phyloP scores from a whole-genome alignment of 768 basidiomycete species.

The Pisolithus microcarpus region DNA sequence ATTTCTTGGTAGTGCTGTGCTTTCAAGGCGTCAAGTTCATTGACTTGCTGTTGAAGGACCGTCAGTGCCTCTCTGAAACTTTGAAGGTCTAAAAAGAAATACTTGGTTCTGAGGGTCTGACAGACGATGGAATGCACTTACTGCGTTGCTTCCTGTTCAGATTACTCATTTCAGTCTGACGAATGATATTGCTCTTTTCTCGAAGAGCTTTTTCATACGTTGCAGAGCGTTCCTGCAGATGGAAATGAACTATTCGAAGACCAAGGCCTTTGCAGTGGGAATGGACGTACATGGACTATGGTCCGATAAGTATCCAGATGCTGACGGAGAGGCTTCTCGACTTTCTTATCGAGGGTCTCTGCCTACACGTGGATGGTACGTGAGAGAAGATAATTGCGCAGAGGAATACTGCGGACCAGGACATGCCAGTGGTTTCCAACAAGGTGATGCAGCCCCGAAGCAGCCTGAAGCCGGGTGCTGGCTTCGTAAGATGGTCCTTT shows the following conservation, averaged over 20 bases:
- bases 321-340: slow-evolving; percentile 84
- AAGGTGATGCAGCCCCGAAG: slow-evolving; percentile 84
- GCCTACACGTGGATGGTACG: slow-evolving; percentile 39
- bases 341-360: slow-evolving; percentile 77
- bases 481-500: slow-evolving; percentile 78
- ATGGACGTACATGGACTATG: slow-evolving; percentile 53
- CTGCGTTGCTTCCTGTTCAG: slow-evolving; percentile 83
- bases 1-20: slow-evolving; percentile 82
- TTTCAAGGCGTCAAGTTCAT: slow-evolving; percentile 85
- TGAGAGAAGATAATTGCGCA: slow-evolving; percentile 5
- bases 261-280: slow-evolving; percentile 1
- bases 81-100: slow-evolving; percentile 63
- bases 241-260: slow-evolving; percentile 2
- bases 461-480: slow-evolving; percentile 76
- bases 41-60: slow-evolving; percentile 81
- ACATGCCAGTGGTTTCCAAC: slow-evolving; percentile 92
- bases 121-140: slow-evolving; percentile 32
- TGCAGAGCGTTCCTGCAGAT: slow-evolving; percentile 67
- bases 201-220: slow-evolving; percentile 76
- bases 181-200: slow-evolving; percentile 80
- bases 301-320: slow-evolving; percentile 75
- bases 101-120: slow-evolving; percentile 5
- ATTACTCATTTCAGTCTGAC: slow-evolving; percentile 76
- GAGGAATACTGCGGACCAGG: slow-evolving; percentile 46
- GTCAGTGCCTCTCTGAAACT: slow-evolving; percentile 78